Evolutionary conservation across 129 eudicot genomes (phyloP).

Genomic region (Ambrosia trifida): DNA sequence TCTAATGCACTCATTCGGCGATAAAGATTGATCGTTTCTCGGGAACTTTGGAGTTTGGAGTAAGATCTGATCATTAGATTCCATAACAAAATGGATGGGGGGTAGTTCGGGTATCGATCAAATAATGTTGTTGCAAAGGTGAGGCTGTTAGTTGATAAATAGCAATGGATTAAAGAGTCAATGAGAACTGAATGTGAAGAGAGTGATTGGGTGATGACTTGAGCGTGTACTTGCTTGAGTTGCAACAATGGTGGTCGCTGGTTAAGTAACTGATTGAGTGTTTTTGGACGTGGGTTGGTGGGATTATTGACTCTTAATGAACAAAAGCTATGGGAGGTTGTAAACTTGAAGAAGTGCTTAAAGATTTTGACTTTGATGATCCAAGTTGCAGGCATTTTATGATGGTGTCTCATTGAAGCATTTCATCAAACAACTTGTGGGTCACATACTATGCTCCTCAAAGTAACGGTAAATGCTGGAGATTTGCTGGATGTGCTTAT

Average conservation of each 20-base stretch:
- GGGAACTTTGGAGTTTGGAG: conserved; percentile 55
- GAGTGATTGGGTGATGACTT: conserved; percentile 48
- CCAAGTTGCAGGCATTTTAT: conserved; percentile 29
- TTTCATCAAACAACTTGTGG: conserved; percentile 29
- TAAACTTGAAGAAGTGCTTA: conserved; percentile 17
- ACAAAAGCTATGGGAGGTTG: conserved; percentile 25
- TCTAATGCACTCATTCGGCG: conserved; percentile 40
- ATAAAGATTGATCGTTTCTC: conserved; percentile 48
- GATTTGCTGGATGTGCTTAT: background rate
- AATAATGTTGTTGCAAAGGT: conserved; percentile 54
- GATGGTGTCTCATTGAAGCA: conserved; percentile 27
- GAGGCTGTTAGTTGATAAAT: conserved; percentile 44
- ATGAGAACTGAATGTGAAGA: conserved; percentile 36
- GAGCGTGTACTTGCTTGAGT: conserved; percentile 71
- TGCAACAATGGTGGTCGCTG: conserved; percentile 51
- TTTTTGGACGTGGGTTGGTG: conserved; percentile 36
- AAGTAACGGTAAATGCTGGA: background rate
- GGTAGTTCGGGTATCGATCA: conserved; percentile 41
- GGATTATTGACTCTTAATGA: conserved; percentile 30
- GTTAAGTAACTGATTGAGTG: conserved; percentile 48
- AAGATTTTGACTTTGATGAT: conserved; percentile 13
- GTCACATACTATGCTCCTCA: background rate
- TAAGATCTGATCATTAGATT: conserved; percentile 68
- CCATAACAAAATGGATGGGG: conserved; percentile 67
- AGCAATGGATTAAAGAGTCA: conserved; percentile 77